Conservation (phyloP, 345 rosid genomes). For the Triadica sebifera region DNA sequence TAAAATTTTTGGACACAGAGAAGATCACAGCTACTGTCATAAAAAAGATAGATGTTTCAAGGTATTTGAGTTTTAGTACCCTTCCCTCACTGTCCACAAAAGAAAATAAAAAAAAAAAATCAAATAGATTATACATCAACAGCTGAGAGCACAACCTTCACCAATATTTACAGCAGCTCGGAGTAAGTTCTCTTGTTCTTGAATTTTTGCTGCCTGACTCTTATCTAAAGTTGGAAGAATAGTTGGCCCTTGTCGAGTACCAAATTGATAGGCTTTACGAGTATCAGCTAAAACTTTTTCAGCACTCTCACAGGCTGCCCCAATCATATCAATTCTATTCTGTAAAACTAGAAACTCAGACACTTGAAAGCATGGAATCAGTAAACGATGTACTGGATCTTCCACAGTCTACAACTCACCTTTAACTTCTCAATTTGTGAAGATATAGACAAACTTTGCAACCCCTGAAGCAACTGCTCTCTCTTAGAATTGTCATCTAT, state of each 20-base stretch:
- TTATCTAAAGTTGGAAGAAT: slow-evolving; percentile 82
- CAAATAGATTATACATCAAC: background rate
- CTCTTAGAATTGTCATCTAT: slow-evolving; percentile 70
- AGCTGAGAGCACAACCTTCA: slow-evolving; percentile 45
- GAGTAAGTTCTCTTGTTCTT: slow-evolving; percentile 74
- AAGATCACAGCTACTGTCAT: background rate
- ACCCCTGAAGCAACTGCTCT: slow-evolving; percentile 85
- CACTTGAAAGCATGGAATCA: slow-evolving; percentile 1
- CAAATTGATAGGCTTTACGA: slow-evolving; percentile 81
- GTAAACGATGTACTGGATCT: background rate
- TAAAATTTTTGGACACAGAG: background rate
- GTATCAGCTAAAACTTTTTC: slow-evolving; percentile 81
- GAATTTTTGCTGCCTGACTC: slow-evolving; percentile 83
- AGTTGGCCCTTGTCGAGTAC: slow-evolving; percentile 75
- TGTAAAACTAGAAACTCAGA: slow-evolving; percentile 32
- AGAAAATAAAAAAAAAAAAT: background rate
- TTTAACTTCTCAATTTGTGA: slow-evolving; percentile 75
- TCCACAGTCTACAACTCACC: slow-evolving; percentile 33
- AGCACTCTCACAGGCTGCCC: slow-evolving; percentile 90
- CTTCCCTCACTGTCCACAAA: background rate
- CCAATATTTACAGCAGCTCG: slow-evolving; percentile 78
- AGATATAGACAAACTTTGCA: slow-evolving; percentile 72
- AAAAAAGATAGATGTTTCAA: slow-evolving; percentile 1
- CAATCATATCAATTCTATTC: slow-evolving; percentile 86
- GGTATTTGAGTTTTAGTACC: background rate